Conservation (phyloP, 2,329 filamentous ascomycete genomes). For the Blastomyces percursus region DNA sequence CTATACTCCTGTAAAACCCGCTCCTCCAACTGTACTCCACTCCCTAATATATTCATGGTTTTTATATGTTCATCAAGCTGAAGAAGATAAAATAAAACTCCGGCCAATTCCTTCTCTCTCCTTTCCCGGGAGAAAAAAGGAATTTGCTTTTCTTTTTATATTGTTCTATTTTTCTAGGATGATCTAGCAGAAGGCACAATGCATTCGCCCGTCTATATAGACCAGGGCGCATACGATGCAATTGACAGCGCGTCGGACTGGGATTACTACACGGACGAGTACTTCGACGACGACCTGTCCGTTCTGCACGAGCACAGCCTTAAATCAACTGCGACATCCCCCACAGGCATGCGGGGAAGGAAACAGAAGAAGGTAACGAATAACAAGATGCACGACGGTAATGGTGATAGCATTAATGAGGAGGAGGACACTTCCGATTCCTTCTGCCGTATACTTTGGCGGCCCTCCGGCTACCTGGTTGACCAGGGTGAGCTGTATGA, state of each 20-base stretch:
- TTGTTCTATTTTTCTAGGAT: conserved; percentile 15
- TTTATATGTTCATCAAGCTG: not conserved
- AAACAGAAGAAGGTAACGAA: conserved; percentile 1
- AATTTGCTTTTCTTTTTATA: not conserved
- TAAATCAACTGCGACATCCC: no score
- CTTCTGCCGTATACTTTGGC: conserved; percentile 35
- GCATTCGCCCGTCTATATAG: conserved; percentile 23
- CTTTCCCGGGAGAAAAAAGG: not conserved
- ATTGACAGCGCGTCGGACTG: conserved; percentile 24
- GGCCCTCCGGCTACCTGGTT: conserved; percentile 19
- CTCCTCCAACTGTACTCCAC: no score
- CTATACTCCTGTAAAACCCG: no score
- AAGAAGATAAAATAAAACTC: not conserved
- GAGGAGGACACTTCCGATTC: not conserved
- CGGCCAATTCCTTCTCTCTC: not conserved
- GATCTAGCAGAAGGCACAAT: conserved; percentile 24
- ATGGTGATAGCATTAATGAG: not conserved
- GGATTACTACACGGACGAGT: conserved; percentile 20
- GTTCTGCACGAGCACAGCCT: conserved; percentile 2
- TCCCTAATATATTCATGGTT: no score
- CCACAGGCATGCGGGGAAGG: not conserved
- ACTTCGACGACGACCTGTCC: conserved; percentile 17
- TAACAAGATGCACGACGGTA: not conserved
- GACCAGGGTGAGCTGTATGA: conserved; percentile 24
- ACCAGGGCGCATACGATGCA: conserved; percentile 21